Conservation (phyloP, 2,329 filamentous ascomycete genomes). For the Didymella keratinophila region DNA sequence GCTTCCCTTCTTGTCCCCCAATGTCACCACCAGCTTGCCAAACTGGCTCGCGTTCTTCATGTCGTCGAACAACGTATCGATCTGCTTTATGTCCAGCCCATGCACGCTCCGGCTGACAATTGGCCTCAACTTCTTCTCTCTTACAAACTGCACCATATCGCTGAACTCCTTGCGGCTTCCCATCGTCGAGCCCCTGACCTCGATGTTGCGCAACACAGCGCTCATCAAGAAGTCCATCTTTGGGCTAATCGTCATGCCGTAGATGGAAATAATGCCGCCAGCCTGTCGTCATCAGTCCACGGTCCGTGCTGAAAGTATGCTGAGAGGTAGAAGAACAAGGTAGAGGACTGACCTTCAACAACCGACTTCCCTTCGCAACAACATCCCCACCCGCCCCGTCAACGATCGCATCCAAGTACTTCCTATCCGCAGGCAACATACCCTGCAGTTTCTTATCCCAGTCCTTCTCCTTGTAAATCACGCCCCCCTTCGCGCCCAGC, state of each 20-base stretch:
- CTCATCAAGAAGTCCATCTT: slow-evolving; percentile 88
- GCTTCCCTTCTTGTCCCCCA: slow-evolving; percentile 38
- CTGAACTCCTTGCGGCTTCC: slow-evolving; percentile 86
- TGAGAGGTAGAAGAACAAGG: too few species aligned
- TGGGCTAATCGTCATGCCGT: slow-evolving; percentile 89
- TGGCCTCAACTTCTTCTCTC: slow-evolving; percentile 74
- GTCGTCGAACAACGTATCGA: slow-evolving; percentile 83
- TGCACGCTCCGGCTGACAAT: slow-evolving; percentile 77
- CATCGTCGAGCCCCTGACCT: slow-evolving; percentile 88
- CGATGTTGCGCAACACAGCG: slow-evolving; percentile 86
- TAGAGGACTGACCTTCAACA: slow-evolving; percentile 67
- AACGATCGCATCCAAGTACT: slow-evolving; percentile 81
- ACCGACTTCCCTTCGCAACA: slow-evolving; percentile 69
- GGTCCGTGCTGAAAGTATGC: background rate
- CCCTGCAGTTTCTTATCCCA: slow-evolving; percentile 80
- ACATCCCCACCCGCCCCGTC: slow-evolving; percentile 92
- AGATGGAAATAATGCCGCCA: slow-evolving; percentile 84
- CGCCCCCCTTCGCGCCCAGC: slow-evolving; percentile 82
- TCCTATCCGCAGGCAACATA: slow-evolving; percentile 69
- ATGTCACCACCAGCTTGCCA: slow-evolving; percentile 83
- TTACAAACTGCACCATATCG: slow-evolving; percentile 89
- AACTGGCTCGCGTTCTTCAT: slow-evolving; percentile 89
- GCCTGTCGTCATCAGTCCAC: slow-evolving; percentile 48
- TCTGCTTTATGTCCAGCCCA: slow-evolving; percentile 77
- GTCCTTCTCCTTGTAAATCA: slow-evolving; percentile 76